Evolutionary conservation across 768 basidiomycete genomes (phyloP).

Genomic region (Coprinellus aureogranulatus): DNA sequence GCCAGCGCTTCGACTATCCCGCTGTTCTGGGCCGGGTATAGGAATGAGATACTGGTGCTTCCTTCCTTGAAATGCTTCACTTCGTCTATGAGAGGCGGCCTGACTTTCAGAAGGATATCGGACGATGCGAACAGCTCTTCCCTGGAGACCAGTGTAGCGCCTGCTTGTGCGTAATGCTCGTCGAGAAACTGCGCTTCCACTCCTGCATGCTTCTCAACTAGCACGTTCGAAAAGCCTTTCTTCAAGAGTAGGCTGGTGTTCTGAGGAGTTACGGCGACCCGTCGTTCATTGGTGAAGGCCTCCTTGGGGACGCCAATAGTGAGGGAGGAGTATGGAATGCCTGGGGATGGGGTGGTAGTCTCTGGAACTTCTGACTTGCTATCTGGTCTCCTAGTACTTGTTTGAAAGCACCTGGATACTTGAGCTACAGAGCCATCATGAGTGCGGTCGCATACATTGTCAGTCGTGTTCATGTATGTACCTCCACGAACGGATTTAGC

Average conservation of each 20-base stretch:
- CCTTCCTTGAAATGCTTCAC: conserved; percentile 62
- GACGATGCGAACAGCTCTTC: conserved; percentile 65
- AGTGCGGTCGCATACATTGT: no score
- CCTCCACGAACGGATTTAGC: conserved; percentile 1
- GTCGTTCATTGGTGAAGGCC: conserved; percentile 71
- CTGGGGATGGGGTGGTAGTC: conserved; percentile 22
- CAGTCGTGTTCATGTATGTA: not conserved
- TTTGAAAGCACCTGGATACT: conserved; percentile 35
- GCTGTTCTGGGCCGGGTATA: conserved; percentile 83
- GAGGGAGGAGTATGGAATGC: conserved; percentile 66
- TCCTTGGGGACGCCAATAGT: conserved; percentile 78
- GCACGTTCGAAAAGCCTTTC: conserved; percentile 74
- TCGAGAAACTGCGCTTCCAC: conserved; percentile 74
- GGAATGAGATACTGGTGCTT: conserved; percentile 78
- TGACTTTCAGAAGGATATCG: conserved; percentile 85
- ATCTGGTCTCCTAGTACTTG: conserved; percentile 24
- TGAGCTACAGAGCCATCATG: not conserved
- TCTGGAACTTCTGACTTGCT: conserved; percentile 18
- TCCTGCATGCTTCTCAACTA: conserved; percentile 75
- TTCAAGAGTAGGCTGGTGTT: conserved; percentile 73
- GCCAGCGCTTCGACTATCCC: conserved; percentile 66
- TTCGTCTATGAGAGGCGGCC: conserved; percentile 71
- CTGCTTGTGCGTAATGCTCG: conserved; percentile 74
- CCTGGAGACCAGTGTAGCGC: conserved; percentile 71
- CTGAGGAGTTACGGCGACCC: conserved; percentile 79